Percentiles rank a stretch among this genome's conserved stretches.
Conservation (phyloP, 2,329 filamentous ascomycete species). For the Pseudocercospora macadamiae region DNA sequence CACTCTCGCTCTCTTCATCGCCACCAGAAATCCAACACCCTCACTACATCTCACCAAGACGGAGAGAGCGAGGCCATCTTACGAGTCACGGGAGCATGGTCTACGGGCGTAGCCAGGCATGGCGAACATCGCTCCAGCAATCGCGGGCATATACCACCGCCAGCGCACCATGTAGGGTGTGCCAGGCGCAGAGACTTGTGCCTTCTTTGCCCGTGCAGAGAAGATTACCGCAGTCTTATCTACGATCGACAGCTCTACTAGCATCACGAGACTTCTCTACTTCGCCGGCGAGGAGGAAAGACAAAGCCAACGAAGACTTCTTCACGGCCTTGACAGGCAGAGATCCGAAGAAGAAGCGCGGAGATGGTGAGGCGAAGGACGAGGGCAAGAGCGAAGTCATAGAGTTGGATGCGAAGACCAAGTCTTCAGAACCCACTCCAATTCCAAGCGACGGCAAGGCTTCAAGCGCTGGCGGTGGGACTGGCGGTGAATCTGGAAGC, state of each 20-base stretch:
- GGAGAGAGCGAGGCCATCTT: background rate
- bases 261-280: conserved; percentile 44
- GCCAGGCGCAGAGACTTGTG: conserved; percentile 30
- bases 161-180: conserved; percentile 31
- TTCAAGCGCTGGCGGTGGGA: conserved; percentile 53
- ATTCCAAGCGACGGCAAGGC: conserved; percentile 61
- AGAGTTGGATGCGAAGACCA: conserved; percentile 49
- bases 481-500: conserved; percentile 37
- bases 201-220: conserved; percentile 20
- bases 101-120: conserved; percentile 66
- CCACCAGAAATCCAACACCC: background rate
- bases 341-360: conserved; percentile 40
- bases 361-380: conserved; percentile 44
- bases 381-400: conserved; percentile 16
- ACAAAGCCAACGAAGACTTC: conserved; percentile 54
- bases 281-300: conserved; percentile 55
- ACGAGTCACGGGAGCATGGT: conserved; percentile 55
- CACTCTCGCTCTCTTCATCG: conserved; percentile 4
- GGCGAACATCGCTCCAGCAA: conserved; percentile 59
- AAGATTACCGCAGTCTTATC: conserved; percentile 26
- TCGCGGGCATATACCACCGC: conserved; percentile 35
- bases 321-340: conserved; percentile 40
- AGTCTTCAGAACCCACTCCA: conserved; percentile 52
- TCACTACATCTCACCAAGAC: background rate
- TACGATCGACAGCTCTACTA: conserved; percentile 26